Evolutionary conservation across 768 basidiomycete species (phyloP), one percentile per base, ranked within the genome.

Genomic region (Daedalea quercina): DNA sequence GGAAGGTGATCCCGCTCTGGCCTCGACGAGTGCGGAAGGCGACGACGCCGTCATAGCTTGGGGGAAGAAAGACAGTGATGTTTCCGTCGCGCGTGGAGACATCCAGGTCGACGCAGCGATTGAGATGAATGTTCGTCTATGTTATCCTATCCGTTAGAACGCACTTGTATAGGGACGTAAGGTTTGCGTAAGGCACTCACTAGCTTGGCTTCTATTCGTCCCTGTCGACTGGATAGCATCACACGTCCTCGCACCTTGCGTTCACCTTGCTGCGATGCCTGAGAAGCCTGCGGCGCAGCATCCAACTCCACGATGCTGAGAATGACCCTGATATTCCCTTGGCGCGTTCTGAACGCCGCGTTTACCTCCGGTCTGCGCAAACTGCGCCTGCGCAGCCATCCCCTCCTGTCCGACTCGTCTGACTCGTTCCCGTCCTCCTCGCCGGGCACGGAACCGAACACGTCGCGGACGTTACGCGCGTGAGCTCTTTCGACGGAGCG

Each of bases 321-420:
- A 26, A 61, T 55, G 23, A 66, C 58, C 41, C 28, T 57, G 43
- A 66, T 57, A 24, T 43, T 26, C 12, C 63, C 61, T 33, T 63
- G 62, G 2, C 60, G 58, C 1, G 65, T 66, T 20, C 56, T 50
- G 56, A 66, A 63, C 1, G 57, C 47, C 1, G 63, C 65, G 47
- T 63, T 58, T 22, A 60, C 46, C 4, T 63, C 37, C 37, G 37
- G 37, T 15, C 37, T 15, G 37, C 37, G 37, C 56, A 22, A 19
- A 26, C 28, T 37, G 31, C 40, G 24, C 44, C 19, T 24, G 23
- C 48, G 48, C 23, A 19, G 24, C 40, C 41, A 26, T 12, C 9
- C 26, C 40, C 31, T n/a, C 23, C 17, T 28, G 22, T 43, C 23
- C 24, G 17, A 19, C 40, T n/a, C 25, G 11, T 44, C 42, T 3